phyloP scores from a whole-genome alignment of 352 stramenopile species.

The Phytophthora meadii region DNA sequence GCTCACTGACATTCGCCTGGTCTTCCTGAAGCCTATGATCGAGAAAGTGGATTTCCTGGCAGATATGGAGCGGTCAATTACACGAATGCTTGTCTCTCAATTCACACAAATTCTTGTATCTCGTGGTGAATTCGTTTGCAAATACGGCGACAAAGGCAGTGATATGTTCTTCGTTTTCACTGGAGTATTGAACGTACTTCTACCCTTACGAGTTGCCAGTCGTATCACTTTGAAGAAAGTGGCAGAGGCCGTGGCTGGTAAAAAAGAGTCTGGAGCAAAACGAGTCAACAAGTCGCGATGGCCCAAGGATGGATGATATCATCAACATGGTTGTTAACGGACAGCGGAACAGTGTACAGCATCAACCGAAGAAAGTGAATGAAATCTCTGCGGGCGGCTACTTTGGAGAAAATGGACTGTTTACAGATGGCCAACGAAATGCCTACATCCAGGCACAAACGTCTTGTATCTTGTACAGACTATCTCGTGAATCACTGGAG shows the following conservation, averaged over 20 bases:
- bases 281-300: constrained; percentile 1
- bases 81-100: constrained; percentile 60
- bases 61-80: constrained; percentile 55
- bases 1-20: constrained; percentile 59
- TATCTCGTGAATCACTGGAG: constrained; percentile 56
- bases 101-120: constrained; percentile 54
- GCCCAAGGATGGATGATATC: constrained; percentile 7
- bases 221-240: no score
- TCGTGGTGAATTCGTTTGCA: constrained; percentile 54
- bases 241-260: no score
- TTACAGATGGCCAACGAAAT: constrained; percentile 53
- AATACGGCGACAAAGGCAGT: constrained; percentile 50
- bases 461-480: constrained; percentile 62
- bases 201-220: constrained; percentile 20
- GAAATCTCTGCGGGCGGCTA: constrained; percentile 58
- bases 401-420: constrained; percentile 63
- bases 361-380: constrained; percentile 62
- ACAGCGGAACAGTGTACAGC: no score
- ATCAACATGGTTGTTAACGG: no score
- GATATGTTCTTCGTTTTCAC: constrained; percentile 76
- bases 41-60: constrained; percentile 59
- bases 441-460: constrained; percentile 54
- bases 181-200: constrained; percentile 55
- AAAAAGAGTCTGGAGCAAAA: constrained; percentile 8
- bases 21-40: constrained; percentile 65